phyloP scores from a whole-genome alignment of 306 rosid genomes.

The Quercus parvula region DNA sequence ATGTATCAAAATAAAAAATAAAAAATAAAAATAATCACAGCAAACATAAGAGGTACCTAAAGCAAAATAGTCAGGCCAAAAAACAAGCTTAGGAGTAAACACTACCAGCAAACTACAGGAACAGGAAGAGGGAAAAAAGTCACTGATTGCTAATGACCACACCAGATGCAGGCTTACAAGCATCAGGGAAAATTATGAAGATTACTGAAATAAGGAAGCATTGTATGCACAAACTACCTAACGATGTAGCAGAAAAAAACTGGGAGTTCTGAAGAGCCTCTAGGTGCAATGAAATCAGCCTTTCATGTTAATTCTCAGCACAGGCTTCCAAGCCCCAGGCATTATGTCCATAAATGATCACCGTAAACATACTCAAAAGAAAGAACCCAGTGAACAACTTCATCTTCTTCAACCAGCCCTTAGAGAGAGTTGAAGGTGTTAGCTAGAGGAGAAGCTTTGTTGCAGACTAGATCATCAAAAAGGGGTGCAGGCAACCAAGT shows the following conservation, averaged over 20 bases:
- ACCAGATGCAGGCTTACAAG: background rate
- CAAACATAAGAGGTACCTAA: no score
- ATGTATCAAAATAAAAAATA: background rate
- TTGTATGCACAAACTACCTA: background rate
- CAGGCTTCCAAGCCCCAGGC: background rate
- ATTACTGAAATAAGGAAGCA: background rate
- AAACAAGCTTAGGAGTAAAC: background rate
- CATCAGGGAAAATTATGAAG: background rate
- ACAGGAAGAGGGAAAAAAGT: no score
- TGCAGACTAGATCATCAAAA: constrained; percentile 6
- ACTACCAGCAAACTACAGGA: background rate
- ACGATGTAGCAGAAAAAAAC: background rate
- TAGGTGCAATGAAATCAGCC: background rate
- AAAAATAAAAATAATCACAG: no score
- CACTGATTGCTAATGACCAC: no score
- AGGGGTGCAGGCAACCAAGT: constrained; percentile 11
- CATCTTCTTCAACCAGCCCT: constrained; percentile 19
- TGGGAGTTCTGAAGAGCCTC: background rate
- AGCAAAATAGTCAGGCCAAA: background rate
- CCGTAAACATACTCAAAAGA: background rate
- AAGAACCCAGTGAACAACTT: constrained; percentile 12
- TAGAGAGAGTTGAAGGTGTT: background rate
- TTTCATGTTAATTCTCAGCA: background rate
- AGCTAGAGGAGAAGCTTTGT: constrained; percentile 17
- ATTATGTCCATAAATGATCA: background rate